phyloP scores from a whole-genome alignment of 129 eudicot species.

The Centella asiatica region DNA sequence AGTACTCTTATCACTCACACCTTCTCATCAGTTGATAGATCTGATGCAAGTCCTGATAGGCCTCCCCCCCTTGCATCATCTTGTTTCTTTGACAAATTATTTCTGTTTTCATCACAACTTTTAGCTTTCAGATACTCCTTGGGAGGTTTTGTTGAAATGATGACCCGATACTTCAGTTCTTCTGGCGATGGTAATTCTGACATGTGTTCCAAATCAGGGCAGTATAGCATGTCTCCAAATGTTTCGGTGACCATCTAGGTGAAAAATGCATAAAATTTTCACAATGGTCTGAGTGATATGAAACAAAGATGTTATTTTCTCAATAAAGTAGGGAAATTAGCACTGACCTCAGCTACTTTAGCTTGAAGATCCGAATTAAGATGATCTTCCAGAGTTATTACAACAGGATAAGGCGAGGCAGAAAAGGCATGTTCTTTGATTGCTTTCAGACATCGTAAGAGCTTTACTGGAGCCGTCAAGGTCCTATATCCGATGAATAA shows the following conservation, averaged over 20 bases:
- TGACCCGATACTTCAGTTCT: slow-evolving; percentile 46
- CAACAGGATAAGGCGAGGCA: slow-evolving; percentile 69
- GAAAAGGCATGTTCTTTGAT: slow-evolving; percentile 75
- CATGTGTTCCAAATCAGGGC: slow-evolving; percentile 37
- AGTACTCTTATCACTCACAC: slow-evolving; percentile 21
- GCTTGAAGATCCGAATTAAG: slow-evolving; percentile 82
- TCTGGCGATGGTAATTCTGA: slow-evolving; percentile 69
- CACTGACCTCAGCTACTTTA: slow-evolving; percentile 75
- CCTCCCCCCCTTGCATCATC: slow-evolving; percentile 60
- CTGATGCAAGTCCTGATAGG: slow-evolving; percentile 38
- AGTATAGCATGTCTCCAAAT: slow-evolving; percentile 63
- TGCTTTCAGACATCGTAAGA: slow-evolving; percentile 58
- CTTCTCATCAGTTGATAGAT: slow-evolving; percentile 32
- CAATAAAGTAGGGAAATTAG: background rate
- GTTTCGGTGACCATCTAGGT: slow-evolving; percentile 62
- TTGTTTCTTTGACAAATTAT: slow-evolving; percentile 28
- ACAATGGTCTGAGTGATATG: background rate
- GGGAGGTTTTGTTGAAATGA: slow-evolving; percentile 93
- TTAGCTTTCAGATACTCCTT: slow-evolving; percentile 78
- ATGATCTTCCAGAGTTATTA: slow-evolving; percentile 86
- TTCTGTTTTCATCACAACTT: slow-evolving; percentile 27
- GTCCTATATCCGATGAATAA: slow-evolving; percentile 36
- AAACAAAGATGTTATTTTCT: background rate
- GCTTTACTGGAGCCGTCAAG: slow-evolving; percentile 74
- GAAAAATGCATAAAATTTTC: background rate